A percentile compares a stretch with the other conserved stretches of the same genome.
Conservation (phyloP, 345 rosid species). For the Citrus maxima region DNA sequence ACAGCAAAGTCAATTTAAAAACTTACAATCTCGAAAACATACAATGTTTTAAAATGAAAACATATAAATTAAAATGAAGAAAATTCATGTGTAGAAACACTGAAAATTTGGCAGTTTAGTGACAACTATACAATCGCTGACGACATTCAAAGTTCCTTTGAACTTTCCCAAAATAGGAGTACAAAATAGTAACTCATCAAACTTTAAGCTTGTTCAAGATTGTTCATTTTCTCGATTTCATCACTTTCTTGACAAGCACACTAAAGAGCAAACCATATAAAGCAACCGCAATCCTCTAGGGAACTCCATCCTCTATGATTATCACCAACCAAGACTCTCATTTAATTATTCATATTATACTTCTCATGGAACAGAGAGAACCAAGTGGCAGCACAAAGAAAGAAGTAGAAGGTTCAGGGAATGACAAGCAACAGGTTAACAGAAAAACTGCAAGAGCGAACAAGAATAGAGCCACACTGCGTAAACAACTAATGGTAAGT, state of each 20-base stretch:
- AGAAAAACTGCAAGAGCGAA: background rate
- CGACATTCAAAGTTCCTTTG: background rate
- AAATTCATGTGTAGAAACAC: background rate
- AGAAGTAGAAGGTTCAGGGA: background rate
- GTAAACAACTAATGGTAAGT: background rate
- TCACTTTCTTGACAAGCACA: background rate
- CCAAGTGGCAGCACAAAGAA: background rate
- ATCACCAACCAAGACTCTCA: background rate
- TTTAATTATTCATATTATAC: background rate
- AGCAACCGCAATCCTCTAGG: background rate
- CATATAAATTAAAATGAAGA: too few species aligned
- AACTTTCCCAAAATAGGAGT: background rate
- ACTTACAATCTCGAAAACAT: background rate
- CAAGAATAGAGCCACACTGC: background rate
- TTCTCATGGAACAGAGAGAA: background rate
- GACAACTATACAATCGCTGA: background rate
- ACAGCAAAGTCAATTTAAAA: background rate
- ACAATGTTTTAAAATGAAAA: too few species aligned
- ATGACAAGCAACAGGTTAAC: background rate
- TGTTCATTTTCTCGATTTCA: background rate
- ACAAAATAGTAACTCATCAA: background rate
- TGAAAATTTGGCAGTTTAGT: background rate
- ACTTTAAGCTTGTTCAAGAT: background rate
- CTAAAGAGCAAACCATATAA: background rate
- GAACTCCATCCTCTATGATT: background rate